Conservation (phyloP, 371 early-diverging fungal species). For the Smittium culicis region DNA sequence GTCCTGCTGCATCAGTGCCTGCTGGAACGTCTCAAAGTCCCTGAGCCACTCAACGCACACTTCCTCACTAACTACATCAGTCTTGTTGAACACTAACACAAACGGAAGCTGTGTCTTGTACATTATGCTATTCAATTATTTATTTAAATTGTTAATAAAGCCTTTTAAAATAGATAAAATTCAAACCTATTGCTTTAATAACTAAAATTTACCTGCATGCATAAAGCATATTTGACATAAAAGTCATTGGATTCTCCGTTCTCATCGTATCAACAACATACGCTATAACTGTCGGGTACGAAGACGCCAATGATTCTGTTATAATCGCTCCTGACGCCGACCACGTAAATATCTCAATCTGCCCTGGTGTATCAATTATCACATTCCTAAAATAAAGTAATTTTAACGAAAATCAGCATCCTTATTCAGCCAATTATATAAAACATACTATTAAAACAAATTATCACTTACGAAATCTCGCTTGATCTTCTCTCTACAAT, state of each 20-base stretch:
- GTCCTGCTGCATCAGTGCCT: conserved; percentile 52
- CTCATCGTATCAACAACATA: conserved; percentile 97
- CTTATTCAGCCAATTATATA: neutral
- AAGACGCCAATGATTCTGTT: conserved; percentile 82
- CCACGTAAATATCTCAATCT: conserved; percentile 99
- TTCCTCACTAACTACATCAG: conserved; percentile 77
- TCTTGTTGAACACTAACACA: conserved; percentile 94
- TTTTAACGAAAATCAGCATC: neutral
- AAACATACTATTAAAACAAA: no score
- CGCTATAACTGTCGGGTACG: conserved; percentile 83
- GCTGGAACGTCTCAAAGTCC: conserved; percentile 91
- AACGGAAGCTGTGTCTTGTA: conserved; percentile 95
- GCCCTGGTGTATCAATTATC: conserved; percentile 99
- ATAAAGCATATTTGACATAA: conserved; percentile 99
- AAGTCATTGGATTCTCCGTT: conserved; percentile 85
- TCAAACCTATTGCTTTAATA: no score
- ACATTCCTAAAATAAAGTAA: conserved; percentile 10
- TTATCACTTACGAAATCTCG: conserved; percentile 49
- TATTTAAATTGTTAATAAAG: neutral
- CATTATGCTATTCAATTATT: conserved; percentile 42
- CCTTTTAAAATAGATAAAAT: no score
- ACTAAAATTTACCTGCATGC: conserved; percentile 55
- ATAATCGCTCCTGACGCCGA: conserved; percentile 97
- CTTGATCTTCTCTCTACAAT: conserved; percentile 67
- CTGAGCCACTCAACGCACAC: conserved; percentile 93